These are phyloP conservation scores for Daldinia grandis DNA, from an alignment of 495 filamentous ascomycete genomes.

Conservation along the genomic window DNA sequence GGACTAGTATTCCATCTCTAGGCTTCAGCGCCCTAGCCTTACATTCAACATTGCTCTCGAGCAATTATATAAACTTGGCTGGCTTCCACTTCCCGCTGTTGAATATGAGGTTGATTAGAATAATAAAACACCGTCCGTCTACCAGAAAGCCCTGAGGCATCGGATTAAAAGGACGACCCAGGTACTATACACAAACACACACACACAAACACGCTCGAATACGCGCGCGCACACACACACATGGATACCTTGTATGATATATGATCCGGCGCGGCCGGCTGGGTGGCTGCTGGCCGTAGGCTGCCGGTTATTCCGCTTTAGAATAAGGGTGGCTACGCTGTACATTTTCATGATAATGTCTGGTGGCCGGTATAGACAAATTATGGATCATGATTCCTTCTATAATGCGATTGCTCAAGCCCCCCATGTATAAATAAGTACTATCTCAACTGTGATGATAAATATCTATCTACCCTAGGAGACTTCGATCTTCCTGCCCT, in stretches of 20 bases:
- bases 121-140: neutral
- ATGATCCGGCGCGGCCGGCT: constrained; percentile 5
- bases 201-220: neutral
- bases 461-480: constrained; percentile 6
- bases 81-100: neutral
- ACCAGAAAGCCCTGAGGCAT: constrained; percentile 9
- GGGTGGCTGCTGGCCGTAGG: constrained; percentile 21
- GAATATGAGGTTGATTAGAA: neutral
- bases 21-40: too few species aligned
- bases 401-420: constrained; percentile 4
- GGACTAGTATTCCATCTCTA: constrained; percentile 45
- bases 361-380: constrained; percentile 45
- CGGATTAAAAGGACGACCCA: neutral
- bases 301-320: constrained; percentile 19
- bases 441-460: constrained; percentile 5
- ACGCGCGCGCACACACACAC: neutral
- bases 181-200: constrained; percentile 3
- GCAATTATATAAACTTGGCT: too few species aligned
- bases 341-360: constrained; percentile 28
- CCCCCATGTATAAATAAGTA: constrained; percentile 3
- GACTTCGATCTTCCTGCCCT: constrained; percentile 64
- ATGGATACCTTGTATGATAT: constrained; percentile 36
- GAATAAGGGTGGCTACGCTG: constrained; percentile 30
- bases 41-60: neutral
- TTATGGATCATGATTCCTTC: constrained; percentile 38